Evolutionary conservation across 257 asterid species (phyloP).

Genomic region (Paulownia fortunei): DNA sequence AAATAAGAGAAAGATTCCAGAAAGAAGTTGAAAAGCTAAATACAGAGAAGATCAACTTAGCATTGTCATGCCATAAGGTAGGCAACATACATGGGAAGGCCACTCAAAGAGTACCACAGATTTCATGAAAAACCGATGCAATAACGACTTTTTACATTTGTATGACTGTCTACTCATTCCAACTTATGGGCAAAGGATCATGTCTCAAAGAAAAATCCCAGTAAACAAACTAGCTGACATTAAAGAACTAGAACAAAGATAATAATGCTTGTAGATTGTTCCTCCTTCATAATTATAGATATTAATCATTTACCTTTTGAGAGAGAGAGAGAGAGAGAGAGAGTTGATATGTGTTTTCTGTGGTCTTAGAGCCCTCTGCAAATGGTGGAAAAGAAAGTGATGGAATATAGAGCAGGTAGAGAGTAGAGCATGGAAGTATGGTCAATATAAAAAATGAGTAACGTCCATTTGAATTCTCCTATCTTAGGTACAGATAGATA

Average conservation of each 20-base stretch:
- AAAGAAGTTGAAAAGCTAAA: neutral
- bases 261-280: neutral
- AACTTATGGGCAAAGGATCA: neutral
- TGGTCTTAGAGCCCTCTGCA: neutral
- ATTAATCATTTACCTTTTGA: slow-evolving; percentile 22
- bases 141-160: neutral
- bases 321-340: slow-evolving; percentile 30
- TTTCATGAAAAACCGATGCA: neutral
- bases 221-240: neutral
- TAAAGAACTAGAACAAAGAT: neutral
- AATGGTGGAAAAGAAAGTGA: slow-evolving; percentile 31
- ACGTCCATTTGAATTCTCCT: slow-evolving; percentile 41
- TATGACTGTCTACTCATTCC: neutral
- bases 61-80: neutral
- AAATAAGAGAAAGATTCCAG: neutral
- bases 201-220: neutral
- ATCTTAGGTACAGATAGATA: slow-evolving; percentile 16
- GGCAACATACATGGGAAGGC: neutral
- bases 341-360: neutral
- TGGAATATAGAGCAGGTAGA: slow-evolving; percentile 29
- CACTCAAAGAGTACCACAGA: neutral
- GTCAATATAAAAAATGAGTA: slow-evolving; percentile 36
- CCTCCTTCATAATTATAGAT: neutral
- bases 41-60: neutral
- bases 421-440: slow-evolving; percentile 27